These are phyloP conservation scores for Paramecium biaurelia DNA, from an alignment of 73 alveolate genomes.

Conservation along the genomic window DNA sequence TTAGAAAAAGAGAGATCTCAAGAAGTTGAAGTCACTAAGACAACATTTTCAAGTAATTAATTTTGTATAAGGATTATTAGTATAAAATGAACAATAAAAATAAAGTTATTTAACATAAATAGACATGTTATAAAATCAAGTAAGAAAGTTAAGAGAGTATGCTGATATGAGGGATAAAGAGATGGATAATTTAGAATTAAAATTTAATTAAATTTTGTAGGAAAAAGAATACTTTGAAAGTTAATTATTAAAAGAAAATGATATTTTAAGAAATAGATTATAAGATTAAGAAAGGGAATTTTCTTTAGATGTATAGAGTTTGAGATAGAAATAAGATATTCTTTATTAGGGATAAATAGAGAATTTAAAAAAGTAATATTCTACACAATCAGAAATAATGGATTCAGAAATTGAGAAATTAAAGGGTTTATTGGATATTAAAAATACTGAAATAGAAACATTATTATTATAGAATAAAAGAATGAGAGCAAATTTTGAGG, in stretches of 20 bases:
- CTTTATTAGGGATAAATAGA: neutral
- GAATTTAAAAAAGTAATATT: conserved; percentile 5
- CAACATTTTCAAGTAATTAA: neutral
- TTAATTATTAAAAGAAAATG: neutral
- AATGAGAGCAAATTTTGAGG: conserved; percentile 22
- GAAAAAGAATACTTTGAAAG: neutral
- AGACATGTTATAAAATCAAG: neutral
- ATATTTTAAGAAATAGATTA: neutral
- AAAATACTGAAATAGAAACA: conserved; percentile 44
- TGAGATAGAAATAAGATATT: conserved; percentile 24
- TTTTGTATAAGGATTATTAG: neutral
- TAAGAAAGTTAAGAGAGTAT: conserved; percentile 13
- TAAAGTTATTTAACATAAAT: neutral
- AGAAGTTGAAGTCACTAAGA: conserved; percentile 9
- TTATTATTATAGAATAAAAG: conserved; percentile 3
- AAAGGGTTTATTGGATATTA: conserved; percentile 34
- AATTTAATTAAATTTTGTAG: neutral
- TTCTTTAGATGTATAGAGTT: neutral
- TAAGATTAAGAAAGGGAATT: neutral
- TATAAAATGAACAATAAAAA: conserved; percentile 20
- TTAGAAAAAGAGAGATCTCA: conserved; percentile 6
- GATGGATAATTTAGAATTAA: neutral
- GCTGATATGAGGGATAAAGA: conserved; percentile 45
- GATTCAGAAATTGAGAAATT: conserved; percentile 37
- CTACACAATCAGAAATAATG: neutral